Evolutionary conservation across 140 eudicot genomes (phyloP).

Genomic region (Bidens hawaiensis): DNA sequence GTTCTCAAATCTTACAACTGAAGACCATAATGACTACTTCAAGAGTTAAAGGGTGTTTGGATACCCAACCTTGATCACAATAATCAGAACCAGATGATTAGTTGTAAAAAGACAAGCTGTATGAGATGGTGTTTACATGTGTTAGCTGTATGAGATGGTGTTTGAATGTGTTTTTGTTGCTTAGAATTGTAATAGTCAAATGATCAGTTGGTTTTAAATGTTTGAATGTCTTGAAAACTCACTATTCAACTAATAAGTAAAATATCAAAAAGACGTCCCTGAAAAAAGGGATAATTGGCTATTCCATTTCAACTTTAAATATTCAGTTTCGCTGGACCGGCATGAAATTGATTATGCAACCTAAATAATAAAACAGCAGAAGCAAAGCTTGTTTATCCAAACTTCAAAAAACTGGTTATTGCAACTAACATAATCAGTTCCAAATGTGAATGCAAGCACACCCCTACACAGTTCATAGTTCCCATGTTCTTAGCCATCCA

Average conservation of each 20-base stretch:
- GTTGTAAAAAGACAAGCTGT: neutral
- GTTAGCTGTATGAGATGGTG: neutral
- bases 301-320: neutral
- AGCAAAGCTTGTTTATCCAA: neutral
- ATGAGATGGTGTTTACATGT: neutral
- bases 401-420: neutral
- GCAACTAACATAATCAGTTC: neutral
- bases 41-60: neutral
- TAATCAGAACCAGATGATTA: neutral
- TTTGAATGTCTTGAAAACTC: neutral
- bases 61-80: neutral
- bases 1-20: neutral
- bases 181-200: neutral
- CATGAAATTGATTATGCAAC: neutral
- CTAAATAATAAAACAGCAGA: neutral
- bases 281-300: neutral
- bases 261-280: neutral
- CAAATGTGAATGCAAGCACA: neutral
- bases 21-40: neutral
- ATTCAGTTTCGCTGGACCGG: neutral
- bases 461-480: conserved; percentile 1
- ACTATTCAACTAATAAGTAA: neutral
- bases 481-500: neutral
- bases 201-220: neutral
- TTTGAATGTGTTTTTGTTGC: neutral